A percentile compares a stretch with the other conserved stretches of the same genome.
These are phyloP conservation scores for Inga oerstediana DNA, from an alignment of 306 rosid species.

Conservation along the genomic window DNA sequence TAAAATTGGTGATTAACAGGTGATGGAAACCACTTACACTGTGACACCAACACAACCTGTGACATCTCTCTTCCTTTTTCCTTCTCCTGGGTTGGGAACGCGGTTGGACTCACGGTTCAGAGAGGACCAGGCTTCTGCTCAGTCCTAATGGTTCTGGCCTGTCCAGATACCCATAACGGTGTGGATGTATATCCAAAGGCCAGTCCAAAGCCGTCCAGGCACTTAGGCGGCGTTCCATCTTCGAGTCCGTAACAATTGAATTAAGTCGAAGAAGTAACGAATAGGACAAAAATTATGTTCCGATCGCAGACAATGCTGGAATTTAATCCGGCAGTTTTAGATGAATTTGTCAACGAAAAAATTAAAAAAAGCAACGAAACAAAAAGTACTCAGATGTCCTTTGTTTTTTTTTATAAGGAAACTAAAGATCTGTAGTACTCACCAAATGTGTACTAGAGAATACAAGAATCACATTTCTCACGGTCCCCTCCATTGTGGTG, in stretches of 20 bases:
- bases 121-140: neutral
- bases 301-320: no score
- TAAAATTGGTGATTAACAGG: no score
- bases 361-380: no score
- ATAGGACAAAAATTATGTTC: no score
- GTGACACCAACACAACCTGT: neutral
- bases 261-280: no score
- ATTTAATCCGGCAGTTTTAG: no score
- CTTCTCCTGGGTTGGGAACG: slow-evolving; percentile 22
- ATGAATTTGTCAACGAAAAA: neutral
- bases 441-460: neutral
- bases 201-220: no score
- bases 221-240: no score
- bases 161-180: neutral
- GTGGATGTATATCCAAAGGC: neutral
- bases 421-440: neutral
- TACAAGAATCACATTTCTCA: neutral
- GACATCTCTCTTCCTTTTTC: neutral
- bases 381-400: neutral
- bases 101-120: neutral
- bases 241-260: no score
- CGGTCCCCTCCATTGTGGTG: no score
- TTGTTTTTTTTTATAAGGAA: neutral
- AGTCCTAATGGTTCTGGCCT: neutral
- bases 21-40: no score